A percentile compares a stretch with the other conserved stretches of the same genome.
Conservation (phyloP, 2,329 filamentous ascomycete species). For the Aspergillus hortae region DNA sequence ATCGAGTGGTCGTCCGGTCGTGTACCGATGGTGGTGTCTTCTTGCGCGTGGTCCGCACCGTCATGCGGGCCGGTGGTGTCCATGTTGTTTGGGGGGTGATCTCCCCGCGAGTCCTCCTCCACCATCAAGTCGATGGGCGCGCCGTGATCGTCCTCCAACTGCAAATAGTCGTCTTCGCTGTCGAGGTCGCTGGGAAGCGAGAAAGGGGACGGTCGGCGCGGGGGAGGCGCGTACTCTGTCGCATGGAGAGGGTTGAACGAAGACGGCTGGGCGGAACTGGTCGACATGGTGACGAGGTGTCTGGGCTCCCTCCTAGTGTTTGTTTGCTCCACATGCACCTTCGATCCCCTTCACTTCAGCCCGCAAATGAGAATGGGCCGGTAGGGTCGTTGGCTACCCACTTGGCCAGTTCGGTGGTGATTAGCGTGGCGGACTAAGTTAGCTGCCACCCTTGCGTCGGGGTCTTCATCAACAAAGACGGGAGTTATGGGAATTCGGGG, state of each 20-base stretch:
- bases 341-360: neutral
- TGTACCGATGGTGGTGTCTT: conserved; percentile 13
- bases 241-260: conserved; percentile 19
- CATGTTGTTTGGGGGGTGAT: conserved; percentile 18
- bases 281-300: conserved; percentile 32
- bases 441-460: conserved; percentile 1
- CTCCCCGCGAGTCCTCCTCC: conserved; percentile 26
- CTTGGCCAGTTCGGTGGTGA: neutral
- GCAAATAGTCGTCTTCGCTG: conserved; percentile 27
- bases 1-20: conserved; percentile 16
- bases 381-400: conserved; percentile 1
- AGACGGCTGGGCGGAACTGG: conserved; percentile 17
- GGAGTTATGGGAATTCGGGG: neutral
- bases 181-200: conserved; percentile 31
- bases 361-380: conserved; percentile 1
- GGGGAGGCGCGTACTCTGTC: conserved; percentile 18
- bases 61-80: conserved; percentile 15
- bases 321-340: conserved; percentile 23
- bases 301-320: conserved; percentile 19
- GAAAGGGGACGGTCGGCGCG: conserved; percentile 23
- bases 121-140: conserved; percentile 27
- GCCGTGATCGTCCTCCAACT: conserved; percentile 28
- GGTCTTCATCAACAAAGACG: neutral
- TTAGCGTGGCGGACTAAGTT: conserved; percentile 3
- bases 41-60: conserved; percentile 15